A percentile compares a stretch with the other conserved stretches of the same genome.
phyloP scores from a whole-genome alignment of 2,329 filamentous ascomycete species.

The Hypoxylon rubiginosum region DNA sequence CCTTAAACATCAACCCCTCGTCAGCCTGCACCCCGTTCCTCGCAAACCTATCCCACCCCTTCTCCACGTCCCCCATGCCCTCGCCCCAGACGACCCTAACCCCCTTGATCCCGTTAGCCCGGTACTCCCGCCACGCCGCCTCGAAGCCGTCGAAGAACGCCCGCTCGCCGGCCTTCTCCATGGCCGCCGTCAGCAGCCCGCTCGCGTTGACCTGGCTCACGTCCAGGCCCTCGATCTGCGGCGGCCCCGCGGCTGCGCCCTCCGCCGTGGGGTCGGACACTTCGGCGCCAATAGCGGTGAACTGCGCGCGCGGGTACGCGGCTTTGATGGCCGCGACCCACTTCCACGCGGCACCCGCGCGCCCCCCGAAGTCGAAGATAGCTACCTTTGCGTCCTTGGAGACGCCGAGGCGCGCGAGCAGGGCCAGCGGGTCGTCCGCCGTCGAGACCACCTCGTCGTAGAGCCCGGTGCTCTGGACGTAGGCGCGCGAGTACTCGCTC shows the following conservation, averaged over 20 bases:
- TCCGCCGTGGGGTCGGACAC: constrained; percentile 31
- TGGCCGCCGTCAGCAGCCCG: constrained; percentile 43
- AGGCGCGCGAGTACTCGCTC: constrained; percentile 44
- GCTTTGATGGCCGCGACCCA: constrained; percentile 42
- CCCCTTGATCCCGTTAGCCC: constrained; percentile 40
- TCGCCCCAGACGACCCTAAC: constrained; percentile 46
- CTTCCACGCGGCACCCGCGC: constrained; percentile 35
- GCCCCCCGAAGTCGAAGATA: constrained; percentile 50
- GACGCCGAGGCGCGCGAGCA: constrained; percentile 13
- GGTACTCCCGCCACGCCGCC: constrained; percentile 41
- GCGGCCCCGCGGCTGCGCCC: neutral
- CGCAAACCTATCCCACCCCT: constrained; percentile 49
- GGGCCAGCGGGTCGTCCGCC: constrained; percentile 35
- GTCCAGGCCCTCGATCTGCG: constrained; percentile 22
- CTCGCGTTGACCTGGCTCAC: constrained; percentile 41
- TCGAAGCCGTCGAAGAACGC: constrained; percentile 41
- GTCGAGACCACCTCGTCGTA: constrained; percentile 45
- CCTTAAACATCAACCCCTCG: constrained; percentile 49
- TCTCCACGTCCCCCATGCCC: constrained; percentile 47
- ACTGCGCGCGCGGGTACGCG: constrained; percentile 18
- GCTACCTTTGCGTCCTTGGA: constrained; percentile 36
- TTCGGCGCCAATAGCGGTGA: constrained; percentile 42
- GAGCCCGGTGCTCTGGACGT: constrained; percentile 44
- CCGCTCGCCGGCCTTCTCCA: constrained; percentile 43
- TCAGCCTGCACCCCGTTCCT: constrained; percentile 43